These are phyloP conservation scores for Chaetoceros muelleri DNA, from an alignment of 108 stramenopile species.

Conservation along the genomic window DNA sequence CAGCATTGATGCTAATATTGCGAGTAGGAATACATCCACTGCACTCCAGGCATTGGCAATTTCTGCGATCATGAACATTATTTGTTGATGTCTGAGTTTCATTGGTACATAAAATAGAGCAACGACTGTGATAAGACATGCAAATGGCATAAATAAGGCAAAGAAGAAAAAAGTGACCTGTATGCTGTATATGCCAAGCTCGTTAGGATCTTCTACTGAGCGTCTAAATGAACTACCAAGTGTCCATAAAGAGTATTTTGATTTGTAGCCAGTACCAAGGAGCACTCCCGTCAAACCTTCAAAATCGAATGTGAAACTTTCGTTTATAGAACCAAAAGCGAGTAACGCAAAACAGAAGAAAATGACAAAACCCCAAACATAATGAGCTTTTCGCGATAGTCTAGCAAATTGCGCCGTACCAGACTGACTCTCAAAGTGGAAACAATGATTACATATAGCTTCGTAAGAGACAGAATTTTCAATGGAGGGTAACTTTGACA, in stretches of 20 bases:
- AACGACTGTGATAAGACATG: conserved; percentile 42
- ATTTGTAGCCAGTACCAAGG: conserved; percentile 40
- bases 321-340: conserved; percentile 24
- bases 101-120: conserved; percentile 62
- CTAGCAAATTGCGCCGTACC: conserved; percentile 12
- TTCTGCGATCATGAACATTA: conserved; percentile 60
- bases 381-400: not conserved
- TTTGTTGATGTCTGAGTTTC: conserved; percentile 38
- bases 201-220: conserved; percentile 44
- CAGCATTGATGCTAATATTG: conserved; percentile 61
- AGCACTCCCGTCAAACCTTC: conserved; percentile 72
- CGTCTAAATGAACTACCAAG: conserved; percentile 56
- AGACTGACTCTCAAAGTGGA: conserved; percentile 23
- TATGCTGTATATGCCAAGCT: conserved; percentile 45
- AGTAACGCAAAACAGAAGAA: conserved; percentile 14
- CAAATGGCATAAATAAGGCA: conserved; percentile 70
- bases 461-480: conserved; percentile 1
- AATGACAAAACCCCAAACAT: not conserved
- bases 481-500: not conserved
- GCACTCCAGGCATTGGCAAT: conserved; percentile 85
- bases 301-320: conserved; percentile 78
- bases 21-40: conserved; percentile 80
- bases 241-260: conserved; percentile 57
- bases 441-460: conserved; percentile 21
- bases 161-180: conserved; percentile 77